Percentiles rank a stretch among this genome's conserved stretches.
phyloP scores from a whole-genome alignment of 495 filamentous ascomycete species.

The Aspergillus diversus region DNA sequence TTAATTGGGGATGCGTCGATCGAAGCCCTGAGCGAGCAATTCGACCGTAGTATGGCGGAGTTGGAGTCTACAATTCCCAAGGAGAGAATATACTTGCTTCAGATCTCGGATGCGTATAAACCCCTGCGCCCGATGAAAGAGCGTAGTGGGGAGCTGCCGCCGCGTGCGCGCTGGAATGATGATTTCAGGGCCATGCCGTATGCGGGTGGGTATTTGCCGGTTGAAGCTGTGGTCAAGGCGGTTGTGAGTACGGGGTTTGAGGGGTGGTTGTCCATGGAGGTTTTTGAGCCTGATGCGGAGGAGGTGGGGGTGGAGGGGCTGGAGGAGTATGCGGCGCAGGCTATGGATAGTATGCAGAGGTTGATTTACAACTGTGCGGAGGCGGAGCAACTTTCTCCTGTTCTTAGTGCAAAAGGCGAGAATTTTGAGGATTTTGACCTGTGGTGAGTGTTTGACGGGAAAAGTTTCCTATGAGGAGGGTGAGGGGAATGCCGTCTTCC shows the following conservation, averaged over 20 bases:
- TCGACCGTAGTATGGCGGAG: constrained; percentile 55
- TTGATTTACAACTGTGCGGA: too few species aligned
- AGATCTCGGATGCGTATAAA: constrained; percentile 80
- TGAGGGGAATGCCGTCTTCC: too few species aligned
- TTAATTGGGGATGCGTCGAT: constrained; percentile 47
- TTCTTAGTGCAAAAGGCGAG: too few species aligned
- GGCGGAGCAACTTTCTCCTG: too few species aligned
- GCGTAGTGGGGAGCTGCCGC: constrained; percentile 49
- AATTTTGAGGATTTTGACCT: too few species aligned
- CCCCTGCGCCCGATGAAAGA: constrained; percentile 53
- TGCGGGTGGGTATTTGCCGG: constrained; percentile 73
- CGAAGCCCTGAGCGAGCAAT: constrained; percentile 52
- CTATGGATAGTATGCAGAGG: too few species aligned
- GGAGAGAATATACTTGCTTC: constrained; percentile 76
- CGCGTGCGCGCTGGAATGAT: constrained; percentile 72
- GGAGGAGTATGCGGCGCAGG: too few species aligned
- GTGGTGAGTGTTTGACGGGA: too few species aligned
- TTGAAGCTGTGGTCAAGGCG: constrained; percentile 64
- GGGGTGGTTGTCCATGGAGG: constrained; percentile 75
- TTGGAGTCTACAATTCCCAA: constrained; percentile 60
- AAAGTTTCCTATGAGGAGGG: too few species aligned
- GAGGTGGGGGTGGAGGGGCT: constrained; percentile 46
- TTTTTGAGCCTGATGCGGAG: constrained; percentile 69
- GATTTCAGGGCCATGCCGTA: constrained; percentile 71
- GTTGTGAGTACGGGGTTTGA: constrained; percentile 72